Evolutionary conservation across 2,329 filamentous ascomycete species (phyloP), one percentile per base, ranked within the genome.

Genomic region (Blastomyces silverae): DNA sequence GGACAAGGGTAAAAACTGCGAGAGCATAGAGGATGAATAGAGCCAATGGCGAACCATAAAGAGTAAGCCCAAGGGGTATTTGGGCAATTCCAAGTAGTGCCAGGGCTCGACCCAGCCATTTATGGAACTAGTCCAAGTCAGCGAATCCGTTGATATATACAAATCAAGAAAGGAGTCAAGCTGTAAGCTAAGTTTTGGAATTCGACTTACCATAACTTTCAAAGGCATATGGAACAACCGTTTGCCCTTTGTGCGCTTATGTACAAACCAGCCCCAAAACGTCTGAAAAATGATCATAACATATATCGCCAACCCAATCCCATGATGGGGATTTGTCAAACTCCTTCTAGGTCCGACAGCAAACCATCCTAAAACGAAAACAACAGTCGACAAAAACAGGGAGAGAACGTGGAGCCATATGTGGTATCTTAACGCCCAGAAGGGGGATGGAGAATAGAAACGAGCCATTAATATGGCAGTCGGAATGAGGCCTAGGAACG

Each of bases 31-130:
- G 80, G 62, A 99, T 87, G 75, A 97, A 99, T 3, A 92, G 83
- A 48, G 84, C 85, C 71, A 89, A 86, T 5, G 94, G 93, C 39
- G 92, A 96, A 6, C 94, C 94, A 72, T 97, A 99, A 0, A 99
- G 82, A 0, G 92, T 92, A 58, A 99, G 81, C 0, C 94, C 94
- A 0, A 99, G 82, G 0, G 94, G 89, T 13, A 99, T 86, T 74
- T 99, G 94, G 3, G 88, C 84, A 69, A 97, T 87, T 0, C 91
- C 94, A 3, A 99, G 81, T 22, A 97, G 77, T 2, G 90, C 89
- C 70, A 93, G 86, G 0, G 85, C 79, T 65, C 92, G 83, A 22
- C 94, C 94, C 22, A 90, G 79, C 91, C 94, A 97, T 73, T 92
- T 89, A 78, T 99, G 94, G 53, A 97, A 76, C 82, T 89, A 82